Conservation (phyloP, 257 asterid species). For the Handroanthus guayacan region DNA sequence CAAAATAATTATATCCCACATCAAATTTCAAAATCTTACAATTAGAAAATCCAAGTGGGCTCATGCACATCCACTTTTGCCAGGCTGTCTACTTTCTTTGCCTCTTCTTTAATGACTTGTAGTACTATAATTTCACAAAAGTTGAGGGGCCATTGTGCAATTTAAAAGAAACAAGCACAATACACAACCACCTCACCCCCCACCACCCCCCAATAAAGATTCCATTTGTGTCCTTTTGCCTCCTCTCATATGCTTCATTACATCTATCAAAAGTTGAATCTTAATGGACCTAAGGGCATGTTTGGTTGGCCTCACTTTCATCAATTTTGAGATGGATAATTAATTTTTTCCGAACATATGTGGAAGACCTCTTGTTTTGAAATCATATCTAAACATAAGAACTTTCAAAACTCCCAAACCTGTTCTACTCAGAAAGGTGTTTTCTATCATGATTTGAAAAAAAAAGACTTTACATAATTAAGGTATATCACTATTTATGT, state of each 20-base stretch:
- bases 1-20: slow-evolving; percentile 20
- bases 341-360: no score
- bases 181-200: no score
- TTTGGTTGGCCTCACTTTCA: no score
- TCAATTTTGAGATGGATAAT: no score
- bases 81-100: slow-evolving; percentile 34
- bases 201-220: not conserved
- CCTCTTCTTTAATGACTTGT: slow-evolving; percentile 29
- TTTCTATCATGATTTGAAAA: no score
- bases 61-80: slow-evolving; percentile 40
- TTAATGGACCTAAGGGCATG: slow-evolving; percentile 11
- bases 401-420: no score
- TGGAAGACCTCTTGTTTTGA: no score
- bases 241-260: not conserved
- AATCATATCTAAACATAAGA: no score
- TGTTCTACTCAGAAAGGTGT: no score
- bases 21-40: slow-evolving; percentile 22
- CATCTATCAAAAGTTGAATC: not conserved
- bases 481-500: no score
- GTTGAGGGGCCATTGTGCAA: slow-evolving; percentile 27
- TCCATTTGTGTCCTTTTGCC: slow-evolving; percentile 20
- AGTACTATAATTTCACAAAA: not conserved
- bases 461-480: no score
- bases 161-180: slow-evolving; percentile 18
- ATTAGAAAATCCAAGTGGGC: slow-evolving; percentile 46